Conservation (phyloP, 192 early-diverging fungal species). For the Lunasporangiospora selenospora region DNA sequence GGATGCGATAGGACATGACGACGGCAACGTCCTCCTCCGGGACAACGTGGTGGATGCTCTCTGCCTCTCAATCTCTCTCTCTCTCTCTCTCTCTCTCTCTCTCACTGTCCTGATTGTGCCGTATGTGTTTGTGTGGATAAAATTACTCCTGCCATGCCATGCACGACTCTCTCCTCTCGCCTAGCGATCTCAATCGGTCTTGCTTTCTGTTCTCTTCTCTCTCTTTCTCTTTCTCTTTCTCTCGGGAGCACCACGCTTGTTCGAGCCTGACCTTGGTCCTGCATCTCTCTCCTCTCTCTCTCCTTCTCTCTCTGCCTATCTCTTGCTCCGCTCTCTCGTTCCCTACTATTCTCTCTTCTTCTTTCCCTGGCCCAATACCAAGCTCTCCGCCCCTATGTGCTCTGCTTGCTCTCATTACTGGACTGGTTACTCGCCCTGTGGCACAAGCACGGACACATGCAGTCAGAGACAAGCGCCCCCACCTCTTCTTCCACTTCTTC, state of each 20-base stretch:
- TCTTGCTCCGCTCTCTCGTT: not conserved
- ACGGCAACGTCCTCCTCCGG: not conserved
- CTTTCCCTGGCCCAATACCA: not conserved
- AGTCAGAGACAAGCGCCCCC: too few species aligned
- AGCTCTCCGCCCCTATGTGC: not conserved
- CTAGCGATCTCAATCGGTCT: not conserved
- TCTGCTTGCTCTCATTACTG: not conserved
- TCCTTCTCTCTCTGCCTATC: not conserved
- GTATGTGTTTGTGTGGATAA: not conserved
- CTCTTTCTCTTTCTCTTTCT: not conserved
- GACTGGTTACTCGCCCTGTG: too few species aligned
- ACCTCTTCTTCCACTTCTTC: not conserved
- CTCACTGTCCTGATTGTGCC: not conserved
- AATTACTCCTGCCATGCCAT: not conserved
- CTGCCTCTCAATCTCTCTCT: slow-evolving; percentile 7
- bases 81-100: not conserved
- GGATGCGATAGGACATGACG: not conserved
- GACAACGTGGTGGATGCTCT: too few species aligned
- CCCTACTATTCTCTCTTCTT: not conserved
- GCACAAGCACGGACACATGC: too few species aligned
- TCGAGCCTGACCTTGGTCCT: not conserved
- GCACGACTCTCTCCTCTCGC: not conserved
- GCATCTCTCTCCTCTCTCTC: not conserved
- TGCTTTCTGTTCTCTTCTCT: not conserved
- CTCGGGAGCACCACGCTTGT: not conserved